Evolutionary conservation across 164 flowering plant species (phyloP).

Genomic region (Aristolochia californica): DNA sequence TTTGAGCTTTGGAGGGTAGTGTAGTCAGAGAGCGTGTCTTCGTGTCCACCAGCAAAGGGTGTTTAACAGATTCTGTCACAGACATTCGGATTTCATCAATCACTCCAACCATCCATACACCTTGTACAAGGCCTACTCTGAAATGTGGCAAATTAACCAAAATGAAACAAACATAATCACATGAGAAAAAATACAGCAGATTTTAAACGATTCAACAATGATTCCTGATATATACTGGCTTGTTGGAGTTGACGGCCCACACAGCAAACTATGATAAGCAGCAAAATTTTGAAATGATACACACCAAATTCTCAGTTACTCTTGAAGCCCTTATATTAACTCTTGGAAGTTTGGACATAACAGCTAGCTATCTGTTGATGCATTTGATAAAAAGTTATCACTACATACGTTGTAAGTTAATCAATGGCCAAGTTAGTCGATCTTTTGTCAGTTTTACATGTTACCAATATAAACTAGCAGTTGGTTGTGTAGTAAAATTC

Average conservation of each 20-base stretch:
- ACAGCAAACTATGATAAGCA: too few species aligned
- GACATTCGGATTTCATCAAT: conserved; percentile 78
- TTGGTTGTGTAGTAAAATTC: neutral
- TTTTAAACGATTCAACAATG: too few species aligned
- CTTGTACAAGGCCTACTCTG: conserved; percentile 60
- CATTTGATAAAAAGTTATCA: neutral
- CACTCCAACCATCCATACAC: conserved; percentile 70
- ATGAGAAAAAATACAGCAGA: neutral
- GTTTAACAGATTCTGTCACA: conserved; percentile 16
- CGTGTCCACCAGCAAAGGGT: conserved; percentile 52
- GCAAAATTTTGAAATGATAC: too few species aligned
- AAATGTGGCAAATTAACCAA: neutral
- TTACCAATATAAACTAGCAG: too few species aligned
- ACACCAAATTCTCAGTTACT: too few species aligned
- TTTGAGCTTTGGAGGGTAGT: conserved; percentile 70
- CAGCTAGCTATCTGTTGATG: too few species aligned
- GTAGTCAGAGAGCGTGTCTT: conserved; percentile 58
- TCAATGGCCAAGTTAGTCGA: too few species aligned
- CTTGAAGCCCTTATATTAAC: too few species aligned
- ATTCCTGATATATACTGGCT: neutral
- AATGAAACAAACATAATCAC: neutral
- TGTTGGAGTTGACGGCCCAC: too few species aligned
- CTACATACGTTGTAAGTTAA: too few species aligned
- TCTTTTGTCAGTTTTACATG: too few species aligned
- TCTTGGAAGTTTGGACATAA: too few species aligned